Conservation (phyloP, 2,329 filamentous ascomycete genomes). For the Neobulgaria alba region DNA sequence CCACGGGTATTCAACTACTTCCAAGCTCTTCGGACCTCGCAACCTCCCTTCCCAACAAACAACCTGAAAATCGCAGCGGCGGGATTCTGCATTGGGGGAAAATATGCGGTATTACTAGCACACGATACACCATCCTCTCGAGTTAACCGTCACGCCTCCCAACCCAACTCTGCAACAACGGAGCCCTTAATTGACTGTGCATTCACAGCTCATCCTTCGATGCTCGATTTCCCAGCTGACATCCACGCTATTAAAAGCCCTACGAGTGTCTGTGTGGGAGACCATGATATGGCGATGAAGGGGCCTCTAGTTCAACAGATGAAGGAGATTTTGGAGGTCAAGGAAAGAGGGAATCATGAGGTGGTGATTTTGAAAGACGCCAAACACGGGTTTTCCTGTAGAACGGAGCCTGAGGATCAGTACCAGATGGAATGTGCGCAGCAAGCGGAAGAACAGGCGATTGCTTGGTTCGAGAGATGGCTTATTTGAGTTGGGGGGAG, state of each 20-base stretch:
- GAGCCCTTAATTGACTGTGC: constrained; percentile 38
- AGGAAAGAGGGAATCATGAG: constrained; percentile 27
- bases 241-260: constrained; percentile 35
- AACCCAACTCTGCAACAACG: constrained; percentile 2
- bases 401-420: constrained; percentile 29
- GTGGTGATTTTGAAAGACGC: constrained; percentile 31
- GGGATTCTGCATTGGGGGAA: constrained; percentile 58
- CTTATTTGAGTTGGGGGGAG: too few relatives aligned
- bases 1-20: constrained; percentile 34
- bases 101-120: constrained; percentile 42
- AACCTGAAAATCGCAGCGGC: constrained; percentile 40
- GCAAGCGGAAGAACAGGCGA: constrained; percentile 32
- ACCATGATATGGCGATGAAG: constrained; percentile 35
- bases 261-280: constrained; percentile 38
- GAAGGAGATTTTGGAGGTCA: constrained; percentile 24
- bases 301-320: constrained; percentile 18
- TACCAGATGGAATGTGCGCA: constrained; percentile 27
- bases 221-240: constrained; percentile 39
- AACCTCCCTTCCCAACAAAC: constrained; percentile 21
- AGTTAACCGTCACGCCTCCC: constrained; percentile 11
- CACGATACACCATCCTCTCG: constrained; percentile 29
- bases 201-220: constrained; percentile 45
- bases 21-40: constrained; percentile 26
- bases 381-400: constrained; percentile 35
- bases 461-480: constrained; percentile 30